Evolutionary conservation across 1,139 yeast genomes (phyloP), one percentile per base, ranked within the genome.

Genomic region (Candida gigantensis): DNA sequence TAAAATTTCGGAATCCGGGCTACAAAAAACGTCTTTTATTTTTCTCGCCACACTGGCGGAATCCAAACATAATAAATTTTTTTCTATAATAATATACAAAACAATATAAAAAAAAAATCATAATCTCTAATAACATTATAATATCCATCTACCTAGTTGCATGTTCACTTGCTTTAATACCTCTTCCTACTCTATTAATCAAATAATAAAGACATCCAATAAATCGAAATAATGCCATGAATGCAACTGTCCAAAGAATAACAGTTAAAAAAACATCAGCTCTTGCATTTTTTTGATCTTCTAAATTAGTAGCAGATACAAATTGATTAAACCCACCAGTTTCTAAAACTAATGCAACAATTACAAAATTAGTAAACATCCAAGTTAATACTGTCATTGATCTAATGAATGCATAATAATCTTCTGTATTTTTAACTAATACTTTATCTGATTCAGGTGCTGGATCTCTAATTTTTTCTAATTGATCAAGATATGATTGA

Each of bases 311-410:
- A 7, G 39, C 21, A 9, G 28, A 27, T 11, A 43, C 50, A 40
- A 71, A 65, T 43, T 69, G 73, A 39, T 62, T 58, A 38, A 80
- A 56, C 19, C 90, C 83, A 25, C 86, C 88, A 0, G 87, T 78
- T 48, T 81, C 80, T 34, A 84, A 71, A 3, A 87, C 89, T 7
- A 83, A 70, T 5, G 92, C 86, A 35, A 83, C 76, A 32, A 87
- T 68, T 15, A 81, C 71, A 43, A 84, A 83, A 56, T 87, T 87
- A 13, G 88, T 73, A 40, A 85, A 64, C 59, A 86, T 79, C 96
- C 96, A 87, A 11, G 82, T 64, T 43, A 86, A 72, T 25, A 87
- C 86, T 7, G 90, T 80, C 73, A 84, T 75, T 4, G 95, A 85
- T 58, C 96, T 76, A 56, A 86, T 74, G 48, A 81, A 74, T 0